Conservation (phyloP, 148 eudicot species). For the Dianthus caryophyllus region DNA sequence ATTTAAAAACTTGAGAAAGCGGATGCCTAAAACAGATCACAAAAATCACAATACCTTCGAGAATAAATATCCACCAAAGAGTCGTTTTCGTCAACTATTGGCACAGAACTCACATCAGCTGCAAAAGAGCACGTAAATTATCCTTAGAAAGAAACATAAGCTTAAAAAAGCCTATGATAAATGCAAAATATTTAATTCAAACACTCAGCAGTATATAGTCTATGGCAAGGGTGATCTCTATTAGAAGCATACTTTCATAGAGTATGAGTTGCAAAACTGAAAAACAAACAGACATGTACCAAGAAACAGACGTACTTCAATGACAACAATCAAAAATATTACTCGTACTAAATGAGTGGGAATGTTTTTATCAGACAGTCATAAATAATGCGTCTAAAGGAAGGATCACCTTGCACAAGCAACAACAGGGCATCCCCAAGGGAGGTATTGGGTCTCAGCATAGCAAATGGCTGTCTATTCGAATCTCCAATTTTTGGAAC, state of each 20-base stretch:
- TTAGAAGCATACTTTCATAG: neutral
- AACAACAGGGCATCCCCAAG: conserved; percentile 67
- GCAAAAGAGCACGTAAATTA: conserved; percentile 25
- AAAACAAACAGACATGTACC: neutral
- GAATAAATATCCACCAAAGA: conserved; percentile 79
- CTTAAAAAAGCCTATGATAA: no score
- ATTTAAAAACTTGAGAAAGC: neutral
- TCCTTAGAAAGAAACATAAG: neutral
- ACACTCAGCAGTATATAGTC: neutral
- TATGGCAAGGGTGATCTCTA: neutral
- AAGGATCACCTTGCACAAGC: conserved; percentile 65
- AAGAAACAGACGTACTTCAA: neutral
- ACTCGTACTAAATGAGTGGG: neutral
- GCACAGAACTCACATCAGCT: conserved; percentile 96
- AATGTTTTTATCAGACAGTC: neutral
- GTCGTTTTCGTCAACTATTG: conserved; percentile 88
- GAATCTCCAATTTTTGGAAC: conserved; percentile 89
- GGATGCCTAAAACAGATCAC: neutral
- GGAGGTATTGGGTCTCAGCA: conserved; percentile 70
- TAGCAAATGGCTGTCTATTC: conserved; percentile 57
- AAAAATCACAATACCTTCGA: conserved; percentile 51
- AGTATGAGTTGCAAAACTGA: neutral
- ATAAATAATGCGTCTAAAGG: conserved; percentile 8
- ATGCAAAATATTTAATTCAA: no score
- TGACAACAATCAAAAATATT: neutral